These are phyloP conservation scores for Yarrowia yakushimensis DNA, from an alignment of 805 yeast genomes.

Conservation along the genomic window DNA sequence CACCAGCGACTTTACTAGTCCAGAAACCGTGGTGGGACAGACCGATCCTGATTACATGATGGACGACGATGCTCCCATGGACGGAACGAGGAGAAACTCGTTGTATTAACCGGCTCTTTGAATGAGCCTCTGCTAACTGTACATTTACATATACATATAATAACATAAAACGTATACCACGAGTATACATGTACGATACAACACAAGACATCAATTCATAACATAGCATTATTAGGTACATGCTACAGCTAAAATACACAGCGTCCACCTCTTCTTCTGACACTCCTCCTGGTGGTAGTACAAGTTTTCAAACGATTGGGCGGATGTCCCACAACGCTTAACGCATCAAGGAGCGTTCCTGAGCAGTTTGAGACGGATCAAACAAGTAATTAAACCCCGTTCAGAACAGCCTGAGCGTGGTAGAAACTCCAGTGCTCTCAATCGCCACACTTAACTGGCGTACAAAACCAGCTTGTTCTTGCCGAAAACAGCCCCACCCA, in stretches of 20 bases:
- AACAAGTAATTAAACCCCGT: background rate
- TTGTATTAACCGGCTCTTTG: background rate
- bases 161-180: background rate
- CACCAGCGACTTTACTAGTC: conserved; percentile 4
- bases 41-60: conserved; percentile 3
- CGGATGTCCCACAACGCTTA: background rate
- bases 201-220: background rate
- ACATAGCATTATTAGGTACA: background rate
- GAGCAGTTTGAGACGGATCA: background rate
- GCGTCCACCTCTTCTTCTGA: conserved; percentile 1
- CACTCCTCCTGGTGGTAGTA: background rate
- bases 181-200: background rate
- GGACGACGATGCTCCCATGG: conserved; percentile 17
- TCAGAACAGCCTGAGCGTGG: no score
- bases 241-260: conserved; percentile 13
- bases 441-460: conserved; percentile 28
- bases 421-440: background rate
- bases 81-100: background rate
- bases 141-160: background rate
- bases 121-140: background rate
- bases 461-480: conserved; percentile 37
- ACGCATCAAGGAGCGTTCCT: background rate
- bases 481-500: conserved; percentile 33
- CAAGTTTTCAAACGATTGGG: background rate
- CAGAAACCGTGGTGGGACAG: background rate